Conservation (phyloP, 768 basidiomycete species). For the Pisolithus orientalis region DNA sequence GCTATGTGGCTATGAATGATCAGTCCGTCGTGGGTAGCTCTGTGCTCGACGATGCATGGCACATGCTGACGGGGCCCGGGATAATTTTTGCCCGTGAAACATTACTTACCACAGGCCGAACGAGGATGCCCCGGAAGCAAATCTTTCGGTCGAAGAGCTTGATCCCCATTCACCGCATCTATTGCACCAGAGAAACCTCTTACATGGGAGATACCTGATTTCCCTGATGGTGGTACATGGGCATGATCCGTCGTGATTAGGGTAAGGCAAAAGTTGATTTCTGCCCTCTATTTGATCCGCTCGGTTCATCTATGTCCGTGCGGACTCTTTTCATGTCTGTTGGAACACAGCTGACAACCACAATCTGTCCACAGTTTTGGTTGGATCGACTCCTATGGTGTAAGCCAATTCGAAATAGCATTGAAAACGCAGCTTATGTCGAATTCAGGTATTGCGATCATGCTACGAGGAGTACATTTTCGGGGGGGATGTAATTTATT, state of each 20-base stretch:
- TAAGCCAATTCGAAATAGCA: background rate
- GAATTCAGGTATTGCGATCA: slow-evolving; percentile 12
- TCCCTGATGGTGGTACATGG: slow-evolving; percentile 7
- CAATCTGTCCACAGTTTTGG: background rate
- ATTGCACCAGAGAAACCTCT: background rate
- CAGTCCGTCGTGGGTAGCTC: background rate
- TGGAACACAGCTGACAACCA: background rate
- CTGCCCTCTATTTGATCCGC: background rate
- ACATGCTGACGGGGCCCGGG: background rate
- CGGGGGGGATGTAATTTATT: background rate
- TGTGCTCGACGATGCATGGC: background rate
- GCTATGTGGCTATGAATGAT: too few relatives aligned
- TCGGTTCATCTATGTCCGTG: background rate
- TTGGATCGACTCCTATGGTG: slow-evolving; percentile 5
- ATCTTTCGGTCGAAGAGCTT: background rate
- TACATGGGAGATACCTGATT: background rate
- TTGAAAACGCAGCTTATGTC: background rate
- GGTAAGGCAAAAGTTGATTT: background rate
- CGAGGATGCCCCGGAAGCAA: background rate
- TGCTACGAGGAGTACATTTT: slow-evolving; percentile 18
- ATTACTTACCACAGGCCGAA: background rate
- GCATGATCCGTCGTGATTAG: slow-evolving; percentile 9
- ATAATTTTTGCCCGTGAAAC: background rate
- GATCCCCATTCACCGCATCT: background rate
- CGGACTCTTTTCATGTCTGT: slow-evolving; percentile 2